Percentiles rank a stretch among this genome's conserved stretches.
Evolutionary conservation across 106 monocot genomes (phyloP).

Genomic region (Amphibolis antarctica): DNA sequence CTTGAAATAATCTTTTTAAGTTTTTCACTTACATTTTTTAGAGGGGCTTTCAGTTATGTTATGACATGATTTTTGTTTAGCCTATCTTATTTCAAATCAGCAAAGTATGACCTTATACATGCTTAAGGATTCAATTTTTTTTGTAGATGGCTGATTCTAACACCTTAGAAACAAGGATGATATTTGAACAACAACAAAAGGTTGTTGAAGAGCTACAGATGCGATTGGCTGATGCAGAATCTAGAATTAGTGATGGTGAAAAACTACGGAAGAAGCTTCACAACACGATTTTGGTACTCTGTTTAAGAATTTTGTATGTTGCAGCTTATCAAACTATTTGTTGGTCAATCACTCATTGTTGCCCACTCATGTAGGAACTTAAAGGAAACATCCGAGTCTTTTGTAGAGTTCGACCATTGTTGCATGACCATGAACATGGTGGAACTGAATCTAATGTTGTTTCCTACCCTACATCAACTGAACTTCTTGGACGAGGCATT

Average conservation of each 20-base stretch:
- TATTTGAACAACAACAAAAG: conserved; percentile 40
- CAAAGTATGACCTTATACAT: no score
- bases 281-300: conserved; percentile 68
- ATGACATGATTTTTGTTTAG: no score
- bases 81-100: no score
- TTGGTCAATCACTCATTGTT: background rate
- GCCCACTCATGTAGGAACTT: conserved; percentile 40
- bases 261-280: conserved; percentile 71
- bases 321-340: background rate
- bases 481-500: conserved; percentile 58
- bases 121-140: background rate
- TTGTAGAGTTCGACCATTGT: conserved; percentile 67
- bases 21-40: no score
- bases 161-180: conserved; percentile 33
- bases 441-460: conserved; percentile 29
- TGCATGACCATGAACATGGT: conserved; percentile 30
- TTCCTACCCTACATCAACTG: conserved; percentile 68
- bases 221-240: conserved; percentile 46
- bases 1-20: no score
- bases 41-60: no score
- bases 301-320: background rate
- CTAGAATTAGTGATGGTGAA: conserved; percentile 53
- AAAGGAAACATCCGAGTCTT: conserved; percentile 96
- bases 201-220: conserved; percentile 32
- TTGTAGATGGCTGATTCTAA: conserved; percentile 50